Conservation (phyloP, 106 monocot species). For the Platanthera zijinensis region DNA sequence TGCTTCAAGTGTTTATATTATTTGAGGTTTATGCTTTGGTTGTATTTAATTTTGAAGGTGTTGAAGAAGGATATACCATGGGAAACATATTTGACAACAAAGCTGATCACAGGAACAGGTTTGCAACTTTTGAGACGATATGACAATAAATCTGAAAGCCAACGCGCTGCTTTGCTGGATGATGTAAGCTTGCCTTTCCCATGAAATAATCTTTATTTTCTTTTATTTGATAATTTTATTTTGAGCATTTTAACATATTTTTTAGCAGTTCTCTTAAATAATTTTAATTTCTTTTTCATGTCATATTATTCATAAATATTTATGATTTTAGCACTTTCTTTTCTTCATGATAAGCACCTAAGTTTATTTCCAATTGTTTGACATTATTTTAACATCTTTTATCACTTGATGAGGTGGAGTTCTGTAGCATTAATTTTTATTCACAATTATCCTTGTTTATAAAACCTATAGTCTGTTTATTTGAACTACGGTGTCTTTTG, state of each 20-base stretch:
- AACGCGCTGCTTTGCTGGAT: slow-evolving; percentile 71
- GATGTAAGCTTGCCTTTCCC: slow-evolving; percentile 44
- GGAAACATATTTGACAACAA: slow-evolving; percentile 88
- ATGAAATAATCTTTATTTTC: neutral
- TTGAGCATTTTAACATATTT: neutral
- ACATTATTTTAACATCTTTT: neutral
- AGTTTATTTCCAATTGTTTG: neutral
- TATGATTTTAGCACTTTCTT: neutral
- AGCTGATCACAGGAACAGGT: slow-evolving; percentile 72
- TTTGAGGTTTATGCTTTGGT: neutral
- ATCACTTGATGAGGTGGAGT: neutral
- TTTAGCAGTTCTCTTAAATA: neutral
- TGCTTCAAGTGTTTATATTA: neutral
- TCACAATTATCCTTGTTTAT: neutral
- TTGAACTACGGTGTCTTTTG: neutral
- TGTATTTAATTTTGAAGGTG: slow-evolving; percentile 34
- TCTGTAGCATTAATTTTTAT: neutral
- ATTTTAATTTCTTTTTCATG: neutral
- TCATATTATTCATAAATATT: neutral
- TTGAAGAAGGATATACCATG: slow-evolving; percentile 92
- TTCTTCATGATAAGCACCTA: neutral
- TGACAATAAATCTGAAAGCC: slow-evolving; percentile 70
- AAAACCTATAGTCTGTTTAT: neutral
- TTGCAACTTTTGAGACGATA: slow-evolving; percentile 83
- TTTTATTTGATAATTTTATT: neutral